Evolutionary conservation across 345 rosid genomes (phyloP), one percentile per base, ranked within the genome.

Genomic region (Passiflora organensis): DNA sequence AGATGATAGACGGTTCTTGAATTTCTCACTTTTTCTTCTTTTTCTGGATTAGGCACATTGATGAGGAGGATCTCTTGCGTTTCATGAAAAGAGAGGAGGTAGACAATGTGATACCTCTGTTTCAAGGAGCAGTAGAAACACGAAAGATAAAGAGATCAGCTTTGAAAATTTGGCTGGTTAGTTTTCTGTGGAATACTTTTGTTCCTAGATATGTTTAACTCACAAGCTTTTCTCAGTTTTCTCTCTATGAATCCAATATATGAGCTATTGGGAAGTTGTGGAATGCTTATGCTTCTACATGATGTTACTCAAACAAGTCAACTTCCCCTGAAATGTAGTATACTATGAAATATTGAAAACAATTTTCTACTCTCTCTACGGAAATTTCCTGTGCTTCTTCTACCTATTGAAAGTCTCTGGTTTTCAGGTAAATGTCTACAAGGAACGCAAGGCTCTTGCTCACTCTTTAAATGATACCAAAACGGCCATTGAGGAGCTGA

Each of bases 401-500:
- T 8, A 28, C 34, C 8, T 28, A 28, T 28, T n/a, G n/a, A n/a
- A n/a, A n/a, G 34, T 2, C 34, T 28, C 34, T 55, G 12, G 18
- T 46, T 16, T 67, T 47, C 80, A 81, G 85, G 83, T 82, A 34
- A 84, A 80, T 45, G 83, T 76, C 22, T 84, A 78, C 63, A 55
- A 65, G 23, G 91, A 78, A 21, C 83, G 87, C 18, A 84, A 79
- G 59, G 63, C 78, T 12, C 70, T 84, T 43, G 85, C 76, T 9
- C 87, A 71, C 62, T 73, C 87, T 43, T 64, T 84, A 62, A 82
- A 80, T 4, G 87, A 84, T 34, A 74, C 83, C 9, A 82, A 82
- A 71, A 84, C 91, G 43, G 87, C 87, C 48, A 74, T 84, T 41
- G 85, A 81, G 12, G 91, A 84, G 66, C 77, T 84, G 47, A 84